Percentiles rank a stretch among this genome's conserved stretches.
phyloP scores from a whole-genome alignment of 805 yeast species.

The Saturnispora saitoi region DNA sequence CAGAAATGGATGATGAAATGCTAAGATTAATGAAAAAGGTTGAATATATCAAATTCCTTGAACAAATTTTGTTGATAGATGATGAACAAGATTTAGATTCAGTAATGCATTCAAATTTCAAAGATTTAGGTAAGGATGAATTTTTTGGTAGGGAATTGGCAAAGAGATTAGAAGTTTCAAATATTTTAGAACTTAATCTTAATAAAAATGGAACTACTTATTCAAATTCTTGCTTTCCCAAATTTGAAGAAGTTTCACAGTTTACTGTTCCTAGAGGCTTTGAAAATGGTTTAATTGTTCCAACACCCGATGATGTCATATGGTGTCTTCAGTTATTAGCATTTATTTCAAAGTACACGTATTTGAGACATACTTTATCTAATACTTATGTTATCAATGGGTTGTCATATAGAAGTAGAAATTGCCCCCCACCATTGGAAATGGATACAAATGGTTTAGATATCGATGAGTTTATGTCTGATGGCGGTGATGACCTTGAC shows the following conservation, averaged over 20 bases:
- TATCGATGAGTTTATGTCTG: conserved; percentile 21
- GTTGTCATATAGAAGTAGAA: conserved; percentile 43
- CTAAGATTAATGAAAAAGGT: conserved; percentile 21
- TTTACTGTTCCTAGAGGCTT: conserved; percentile 43
- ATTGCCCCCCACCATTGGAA: conserved; percentile 28
- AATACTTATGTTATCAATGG: conserved; percentile 67
- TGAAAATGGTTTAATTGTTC: conserved; percentile 67
- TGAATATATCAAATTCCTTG: conserved; percentile 23
- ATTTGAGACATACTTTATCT: conserved; percentile 65
- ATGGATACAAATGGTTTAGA: conserved; percentile 20
- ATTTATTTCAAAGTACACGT: conserved; percentile 84
- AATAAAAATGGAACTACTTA: conserved; percentile 4
- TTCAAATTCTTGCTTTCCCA: conserved; percentile 16
- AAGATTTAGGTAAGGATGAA: conserved; percentile 20
- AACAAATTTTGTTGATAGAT: conserved; percentile 20
- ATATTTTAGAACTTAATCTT: conserved; percentile 20
- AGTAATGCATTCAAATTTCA: conserved; percentile 16
- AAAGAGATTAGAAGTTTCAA: conserved; percentile 23
- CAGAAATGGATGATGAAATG: conserved; percentile 19
- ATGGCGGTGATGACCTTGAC: conserved; percentile 13
- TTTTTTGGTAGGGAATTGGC: conserved; percentile 22
- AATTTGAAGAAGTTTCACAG: conserved; percentile 17
- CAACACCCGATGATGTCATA: conserved; percentile 86
- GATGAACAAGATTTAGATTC: conserved; percentile 10
- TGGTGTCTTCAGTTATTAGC: conserved; percentile 92